Conservation (phyloP, 78 protist genomes). For the Dictyostelium brefeldianum region DNA sequence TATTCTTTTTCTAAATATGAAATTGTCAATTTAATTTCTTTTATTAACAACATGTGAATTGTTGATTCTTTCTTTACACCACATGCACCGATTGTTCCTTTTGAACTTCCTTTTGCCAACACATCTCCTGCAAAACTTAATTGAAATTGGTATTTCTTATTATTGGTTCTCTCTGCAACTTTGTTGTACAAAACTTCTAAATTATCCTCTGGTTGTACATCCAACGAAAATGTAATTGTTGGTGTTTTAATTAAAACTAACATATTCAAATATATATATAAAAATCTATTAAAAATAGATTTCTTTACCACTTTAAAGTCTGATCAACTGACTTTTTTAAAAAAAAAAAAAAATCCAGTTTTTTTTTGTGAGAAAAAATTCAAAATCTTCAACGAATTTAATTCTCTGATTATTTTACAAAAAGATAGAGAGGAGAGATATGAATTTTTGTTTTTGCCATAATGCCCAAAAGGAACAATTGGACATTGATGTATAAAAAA, state of each 20-base stretch:
- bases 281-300: too few relatives aligned
- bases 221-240: slow-evolving; percentile 70
- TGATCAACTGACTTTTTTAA: neutral
- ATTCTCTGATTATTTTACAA: too few relatives aligned
- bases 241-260: slow-evolving; percentile 78
- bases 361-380: too few relatives aligned
- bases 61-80: slow-evolving; percentile 63
- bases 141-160: slow-evolving; percentile 53
- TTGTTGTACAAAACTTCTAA: slow-evolving; percentile 26
- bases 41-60: slow-evolving; percentile 51
- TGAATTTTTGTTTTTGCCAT: too few relatives aligned
- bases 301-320: too few relatives aligned
- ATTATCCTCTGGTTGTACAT: slow-evolving; percentile 29
- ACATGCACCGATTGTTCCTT: slow-evolving; percentile 17
- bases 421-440: too few relatives aligned
- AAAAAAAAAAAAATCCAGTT: too few relatives aligned
- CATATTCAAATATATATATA: too few relatives aligned
- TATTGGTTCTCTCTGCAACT: slow-evolving; percentile 67
- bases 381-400: too few relatives aligned
- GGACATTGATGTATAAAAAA: neutral
- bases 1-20: slow-evolving; percentile 41
- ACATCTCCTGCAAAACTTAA: slow-evolving; percentile 57
- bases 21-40: slow-evolving; percentile 43
- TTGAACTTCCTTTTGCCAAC: slow-evolving; percentile 12
- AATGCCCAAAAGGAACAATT: too few relatives aligned